These are phyloP conservation scores for Pseudocercospora vitis DNA, from an alignment of 2,329 filamentous ascomycete species.

Conservation along the genomic window DNA sequence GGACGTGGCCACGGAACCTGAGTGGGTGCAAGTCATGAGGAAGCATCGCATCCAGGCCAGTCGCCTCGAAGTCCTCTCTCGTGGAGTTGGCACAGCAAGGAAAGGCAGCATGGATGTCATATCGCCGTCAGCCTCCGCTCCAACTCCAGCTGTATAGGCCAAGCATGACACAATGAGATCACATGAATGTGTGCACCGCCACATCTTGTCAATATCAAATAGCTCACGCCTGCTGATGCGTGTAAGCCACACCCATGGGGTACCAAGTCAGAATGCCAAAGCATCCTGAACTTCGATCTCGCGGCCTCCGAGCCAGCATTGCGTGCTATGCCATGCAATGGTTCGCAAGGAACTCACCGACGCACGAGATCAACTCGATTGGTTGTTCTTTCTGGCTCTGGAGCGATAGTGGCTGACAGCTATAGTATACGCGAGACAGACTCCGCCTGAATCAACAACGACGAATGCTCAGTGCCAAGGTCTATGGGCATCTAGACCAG, in stretches of 20 bases:
- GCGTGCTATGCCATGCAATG: not conserved
- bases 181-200: not conserved
- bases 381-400: no score
- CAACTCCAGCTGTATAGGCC: slow-evolving; percentile 8
- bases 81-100: slow-evolving; percentile 34
- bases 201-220: not conserved
- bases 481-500: slow-evolving; percentile 1
- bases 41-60: slow-evolving; percentile 84
- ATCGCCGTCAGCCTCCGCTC: slow-evolving; percentile 23
- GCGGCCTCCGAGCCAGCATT: slow-evolving; percentile 8
- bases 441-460: not conserved
- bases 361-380: no score
- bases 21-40: slow-evolving; percentile 88
- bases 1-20: slow-evolving; percentile 52
- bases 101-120: slow-evolving; percentile 60
- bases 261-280: no score
- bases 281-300: not conserved
- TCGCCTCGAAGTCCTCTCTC: slow-evolving; percentile 37
- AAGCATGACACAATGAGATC: not conserved
- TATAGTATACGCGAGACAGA: not conserved
- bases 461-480: not conserved
- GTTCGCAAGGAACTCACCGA: no score
- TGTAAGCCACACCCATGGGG: no score
- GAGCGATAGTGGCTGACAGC: not conserved
- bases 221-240: no score